These are phyloP conservation scores for Aspergillus persii DNA, from an alignment of 2,329 filamentous ascomycete species.

Conservation along the genomic window DNA sequence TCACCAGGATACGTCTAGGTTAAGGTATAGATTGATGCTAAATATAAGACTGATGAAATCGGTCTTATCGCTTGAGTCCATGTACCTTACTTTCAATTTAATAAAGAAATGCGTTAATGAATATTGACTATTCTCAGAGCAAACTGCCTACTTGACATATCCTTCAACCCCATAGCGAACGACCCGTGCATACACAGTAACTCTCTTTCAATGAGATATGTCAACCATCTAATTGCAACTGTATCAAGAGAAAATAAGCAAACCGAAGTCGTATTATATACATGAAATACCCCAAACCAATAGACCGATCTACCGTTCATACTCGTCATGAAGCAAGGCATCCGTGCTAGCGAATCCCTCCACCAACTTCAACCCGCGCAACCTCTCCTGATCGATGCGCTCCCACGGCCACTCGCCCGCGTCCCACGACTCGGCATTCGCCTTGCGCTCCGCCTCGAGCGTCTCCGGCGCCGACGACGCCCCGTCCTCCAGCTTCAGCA, in stretches of 20 bases:
- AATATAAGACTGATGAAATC: too few relatives aligned
- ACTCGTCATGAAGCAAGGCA: constrained; percentile 50
- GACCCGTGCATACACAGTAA: too few relatives aligned
- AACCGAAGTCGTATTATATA: neutral
- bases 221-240: neutral
- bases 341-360: constrained; percentile 56
- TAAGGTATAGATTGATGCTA: too few relatives aligned
- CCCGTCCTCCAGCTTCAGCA: constrained; percentile 33
- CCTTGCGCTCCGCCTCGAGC: constrained; percentile 31
- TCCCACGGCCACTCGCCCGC: constrained; percentile 58
- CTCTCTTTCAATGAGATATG: too few relatives aligned
- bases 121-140: too few relatives aligned
- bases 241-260: neutral
- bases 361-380: constrained; percentile 55
- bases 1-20: too few relatives aligned
- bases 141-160: too few relatives aligned
- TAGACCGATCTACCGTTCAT: constrained; percentile 17
- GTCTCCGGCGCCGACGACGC: constrained; percentile 24
- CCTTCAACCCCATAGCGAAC: too few relatives aligned
- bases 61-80: too few relatives aligned
- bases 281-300: neutral
- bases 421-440: constrained; percentile 32
- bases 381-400: constrained; percentile 57
- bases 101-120: too few relatives aligned
- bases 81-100: too few relatives aligned